phyloP scores from a whole-genome alignment of 192 early-diverging fungal genomes.

The Lobosporangium transversale region DNA sequence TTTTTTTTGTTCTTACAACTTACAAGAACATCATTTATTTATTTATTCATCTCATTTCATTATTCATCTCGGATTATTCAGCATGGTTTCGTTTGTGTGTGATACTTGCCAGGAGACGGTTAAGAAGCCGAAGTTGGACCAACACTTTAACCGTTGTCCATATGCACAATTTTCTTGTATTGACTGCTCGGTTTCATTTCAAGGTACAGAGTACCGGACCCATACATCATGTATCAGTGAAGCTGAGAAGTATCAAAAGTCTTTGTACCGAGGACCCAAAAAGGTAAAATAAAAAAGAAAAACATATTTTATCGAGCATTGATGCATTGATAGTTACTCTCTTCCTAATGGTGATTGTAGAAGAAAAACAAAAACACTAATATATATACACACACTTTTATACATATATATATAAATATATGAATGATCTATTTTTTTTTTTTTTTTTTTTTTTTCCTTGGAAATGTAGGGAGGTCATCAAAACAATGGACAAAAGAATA shows the following conservation, averaged over 20 bases:
- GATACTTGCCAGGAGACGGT: conserved; percentile 83
- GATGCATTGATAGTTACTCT: neutral
- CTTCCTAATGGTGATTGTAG: too few species aligned
- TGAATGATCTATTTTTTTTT: too few species aligned
- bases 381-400: too few species aligned
- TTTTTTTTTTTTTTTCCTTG: conserved; percentile 1
- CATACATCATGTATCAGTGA: conserved; percentile 95
- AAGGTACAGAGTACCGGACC: conserved; percentile 74
- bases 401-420: too few species aligned
- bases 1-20: too few species aligned
- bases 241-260: conserved; percentile 92
- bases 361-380: too few species aligned
- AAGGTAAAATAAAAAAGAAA: conserved; percentile 57
- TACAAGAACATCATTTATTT: too few species aligned
- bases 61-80: too few species aligned
- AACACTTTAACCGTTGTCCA: conserved; percentile 83
- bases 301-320: neutral
- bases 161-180: conserved; percentile 90
- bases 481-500: conserved; percentile 51
- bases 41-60: too few species aligned
- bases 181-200: conserved; percentile 90
- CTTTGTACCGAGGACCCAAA: conserved; percentile 79
- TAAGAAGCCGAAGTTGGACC: conserved; percentile 94
- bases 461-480: conserved; percentile 36
- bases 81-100: conserved; percentile 74